Base-by-base conservation (phyloP, 2,329 filamentous ascomycete species). In the Aspergillus sp. region DNA sequence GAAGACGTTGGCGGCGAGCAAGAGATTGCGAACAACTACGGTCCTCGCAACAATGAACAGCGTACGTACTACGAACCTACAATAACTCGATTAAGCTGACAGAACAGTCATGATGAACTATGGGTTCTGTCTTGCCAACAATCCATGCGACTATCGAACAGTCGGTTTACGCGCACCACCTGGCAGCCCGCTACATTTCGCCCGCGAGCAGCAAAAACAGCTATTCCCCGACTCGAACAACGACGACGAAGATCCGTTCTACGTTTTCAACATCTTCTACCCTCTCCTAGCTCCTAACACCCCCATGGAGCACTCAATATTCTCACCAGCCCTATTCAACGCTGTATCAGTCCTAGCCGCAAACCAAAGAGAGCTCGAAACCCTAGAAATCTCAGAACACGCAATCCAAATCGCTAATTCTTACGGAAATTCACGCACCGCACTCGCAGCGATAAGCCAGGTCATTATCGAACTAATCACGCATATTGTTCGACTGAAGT, bases 21-120 rank as follows among this genome's bases (percentile, higher is more conserved):
- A 30, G 79, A 83, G 61, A 73, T 83, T 22, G 87, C 80, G 66
- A 90, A 90, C 75, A 91, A 90, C 70, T 92, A 92, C 67, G 89
- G 89, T 30, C 74, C 79, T n/a, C 89, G 90, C 72, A 89, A 88
- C 6, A 92, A 91, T 66, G 88, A 87, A 58, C 87, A 90, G 74
- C 75, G 79, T 75, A 60, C 47, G 74, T 40, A 17, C 9, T 61
- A 27, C 41, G 13, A 15, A 6, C 34, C 47, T 9, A 11, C 11
- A 8, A 15, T 12, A 27, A 22, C 33, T 50, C 6, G 17, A 44
- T 2, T 22, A 24, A 63, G 44, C 56, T 37, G n/a, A 3, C 47
- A 27, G 7, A 33, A 6, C 44, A 77, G 75, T 77, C 56, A 73
- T 80, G 67, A 72, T 79, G 64, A 77, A 76, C 53, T 80, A 80